Base-by-base conservation (phyloP, 352 stramenopile species). In the Phytophthora lateralis region DNA sequence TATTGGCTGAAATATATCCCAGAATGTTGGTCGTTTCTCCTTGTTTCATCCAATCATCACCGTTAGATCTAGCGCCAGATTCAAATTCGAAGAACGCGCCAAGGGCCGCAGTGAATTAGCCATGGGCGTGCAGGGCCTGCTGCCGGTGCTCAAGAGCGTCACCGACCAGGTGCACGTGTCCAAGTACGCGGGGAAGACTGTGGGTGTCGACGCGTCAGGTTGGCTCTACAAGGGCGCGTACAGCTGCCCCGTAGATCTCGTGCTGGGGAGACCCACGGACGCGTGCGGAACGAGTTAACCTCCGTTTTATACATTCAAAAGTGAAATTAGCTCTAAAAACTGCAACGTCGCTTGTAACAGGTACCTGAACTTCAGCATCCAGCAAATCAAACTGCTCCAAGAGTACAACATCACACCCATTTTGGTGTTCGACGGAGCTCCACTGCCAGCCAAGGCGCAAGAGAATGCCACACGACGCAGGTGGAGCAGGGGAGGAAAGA, bases 351-450 rank as follows among this genome's bases (percentile, higher is more conserved):
- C 20, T 34, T 61, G 42, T 49, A 58, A 41, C 47, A 56, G 80
- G 29, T 95, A 97, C 55, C 71, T 98, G 15, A 81, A 91, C 49
- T 97, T 88, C 61, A 96, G 83, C 50, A 65, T 98, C 48, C 68
- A 91, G 53, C 87, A 91, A 49, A 80, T 98, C 44, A 88, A 97
- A 30, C 32, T 97, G 45, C 75, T 98, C 15, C 75, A 90, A 46
- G 55, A 85, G 12, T 75, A 97, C 56, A 66, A 85, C 7, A 80
- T 98, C 53, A 92, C 74, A 12, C 94, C 92, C 14, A 74, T 96
- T 20, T 76, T 98, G 10, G 93, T 98, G 9, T 98, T 98, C 30
- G 96, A 98, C 65, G 96, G 95, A n/a, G 93, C 82, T 9, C 66
- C 88, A 51, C 49, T 98, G 20, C 93, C 95, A 0, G 85, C 88